A percentile compares a stretch with the other conserved stretches of the same genome.
Evolutionary conservation across 2,329 filamentous ascomycete species (phyloP).

Genomic region (Xylariaceae sp.): DNA sequence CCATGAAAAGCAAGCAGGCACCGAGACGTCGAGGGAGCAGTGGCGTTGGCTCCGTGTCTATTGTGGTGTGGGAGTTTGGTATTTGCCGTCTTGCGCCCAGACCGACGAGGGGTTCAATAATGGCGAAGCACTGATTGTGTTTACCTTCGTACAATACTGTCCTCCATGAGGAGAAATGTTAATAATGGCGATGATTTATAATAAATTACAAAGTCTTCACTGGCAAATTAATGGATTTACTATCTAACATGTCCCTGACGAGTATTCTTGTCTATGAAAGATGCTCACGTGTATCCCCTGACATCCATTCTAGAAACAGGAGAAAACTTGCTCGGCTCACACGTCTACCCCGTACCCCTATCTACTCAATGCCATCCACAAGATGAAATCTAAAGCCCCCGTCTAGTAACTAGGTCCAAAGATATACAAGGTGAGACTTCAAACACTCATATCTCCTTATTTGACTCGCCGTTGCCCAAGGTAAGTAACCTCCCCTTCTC

Average conservation of each 20-base stretch:
- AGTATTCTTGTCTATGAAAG: background rate
- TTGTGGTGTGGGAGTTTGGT: background rate
- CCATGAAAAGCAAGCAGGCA: background rate
- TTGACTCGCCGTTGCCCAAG: background rate
- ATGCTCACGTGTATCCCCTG: background rate
- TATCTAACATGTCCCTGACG: background rate
- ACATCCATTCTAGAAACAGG: background rate
- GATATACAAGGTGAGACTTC: background rate
- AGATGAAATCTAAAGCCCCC: background rate
- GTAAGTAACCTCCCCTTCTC: background rate
- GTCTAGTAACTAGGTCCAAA: background rate
- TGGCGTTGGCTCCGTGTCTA: background rate
- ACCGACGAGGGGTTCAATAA: background rate
- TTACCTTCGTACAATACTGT: background rate
- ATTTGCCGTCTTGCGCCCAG: background rate
- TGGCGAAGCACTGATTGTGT: background rate
- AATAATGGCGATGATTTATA: background rate
- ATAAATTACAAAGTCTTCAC: background rate
- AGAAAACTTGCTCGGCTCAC: background rate
- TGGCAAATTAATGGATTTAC: background rate
- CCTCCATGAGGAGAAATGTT: background rate
- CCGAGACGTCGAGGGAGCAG: background rate
- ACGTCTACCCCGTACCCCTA: background rate
- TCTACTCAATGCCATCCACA: background rate
- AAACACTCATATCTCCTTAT: background rate